Percentiles rank a stretch among this genome's conserved stretches.
phyloP scores from a whole-genome alignment of 2,329 filamentous ascomycete species.

The Penicillium fuscoglaucum region DNA sequence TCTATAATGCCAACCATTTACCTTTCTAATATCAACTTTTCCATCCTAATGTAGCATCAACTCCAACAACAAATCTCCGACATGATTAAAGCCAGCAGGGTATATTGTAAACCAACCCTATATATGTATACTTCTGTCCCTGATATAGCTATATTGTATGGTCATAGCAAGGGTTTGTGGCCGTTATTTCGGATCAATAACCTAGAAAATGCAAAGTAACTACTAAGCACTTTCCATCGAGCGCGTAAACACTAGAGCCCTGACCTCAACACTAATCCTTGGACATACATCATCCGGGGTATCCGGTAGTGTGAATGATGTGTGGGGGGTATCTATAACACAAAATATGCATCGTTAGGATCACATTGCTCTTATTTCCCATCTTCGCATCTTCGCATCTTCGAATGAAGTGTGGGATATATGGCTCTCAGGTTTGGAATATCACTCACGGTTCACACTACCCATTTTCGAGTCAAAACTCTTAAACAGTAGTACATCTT shows the following conservation, averaged over 20 bases:
- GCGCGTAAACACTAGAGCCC: constrained; percentile 9
- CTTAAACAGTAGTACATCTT: constrained; percentile 13
- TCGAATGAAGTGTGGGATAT: not conserved
- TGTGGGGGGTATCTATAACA: constrained; percentile 6
- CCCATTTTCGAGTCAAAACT: constrained; percentile 10
- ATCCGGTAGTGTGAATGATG: not conserved
- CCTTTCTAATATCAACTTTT: not conserved
- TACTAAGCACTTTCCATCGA: not conserved
- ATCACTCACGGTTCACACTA: constrained; percentile 10
- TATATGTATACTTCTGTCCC: too few species aligned
- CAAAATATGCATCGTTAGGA: not conserved
- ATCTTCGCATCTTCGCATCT: not conserved
- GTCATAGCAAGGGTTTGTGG: too few species aligned
- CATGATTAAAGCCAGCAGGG: not conserved
- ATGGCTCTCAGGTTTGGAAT: not conserved
- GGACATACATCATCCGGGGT: not conserved
- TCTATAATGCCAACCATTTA: not conserved
- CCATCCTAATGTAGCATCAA: not conserved
- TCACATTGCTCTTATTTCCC: not conserved
- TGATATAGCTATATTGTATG: too few species aligned
- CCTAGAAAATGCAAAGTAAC: not conserved
- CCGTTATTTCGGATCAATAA: not conserved
- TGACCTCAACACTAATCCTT: constrained; percentile 14
- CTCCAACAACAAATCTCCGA: too few species aligned
- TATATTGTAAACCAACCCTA: too few species aligned